Evolutionary conservation across 495 filamentous ascomycete genomes (phyloP).

Genomic region (Penicillium riverlandense): DNA sequence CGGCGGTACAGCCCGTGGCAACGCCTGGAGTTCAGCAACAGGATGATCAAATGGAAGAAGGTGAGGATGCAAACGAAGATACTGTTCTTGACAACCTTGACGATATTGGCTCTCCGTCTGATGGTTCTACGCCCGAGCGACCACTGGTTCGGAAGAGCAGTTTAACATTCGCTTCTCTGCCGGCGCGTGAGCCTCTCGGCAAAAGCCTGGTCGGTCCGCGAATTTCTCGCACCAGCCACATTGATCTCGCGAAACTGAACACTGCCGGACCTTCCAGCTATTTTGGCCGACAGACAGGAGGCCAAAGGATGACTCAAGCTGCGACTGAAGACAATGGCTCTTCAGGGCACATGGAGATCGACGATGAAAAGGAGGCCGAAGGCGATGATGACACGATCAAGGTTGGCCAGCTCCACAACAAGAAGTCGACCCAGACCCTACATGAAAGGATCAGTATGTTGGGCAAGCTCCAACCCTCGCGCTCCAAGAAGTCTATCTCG

Average conservation of each 20-base stretch:
- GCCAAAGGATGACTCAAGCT: slow-evolving; percentile 27
- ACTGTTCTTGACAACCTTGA: slow-evolving; percentile 43
- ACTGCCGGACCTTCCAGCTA: slow-evolving; percentile 42
- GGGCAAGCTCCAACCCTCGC: slow-evolving; percentile 66
- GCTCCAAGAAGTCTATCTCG: slow-evolving; percentile 65
- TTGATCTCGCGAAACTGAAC: slow-evolving; percentile 55
- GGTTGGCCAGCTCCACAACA: slow-evolving; percentile 61
- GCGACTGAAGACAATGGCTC: slow-evolving; percentile 20
- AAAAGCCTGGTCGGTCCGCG: slow-evolving; percentile 72
- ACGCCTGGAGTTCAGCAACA: slow-evolving; percentile 11
- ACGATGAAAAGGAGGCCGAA: slow-evolving; percentile 41
- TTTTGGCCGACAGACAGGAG: slow-evolving; percentile 45
- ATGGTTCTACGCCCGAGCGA: slow-evolving; percentile 53
- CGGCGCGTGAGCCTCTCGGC: slow-evolving; percentile 77
- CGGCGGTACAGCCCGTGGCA: slow-evolving; percentile 3
- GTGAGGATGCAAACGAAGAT: slow-evolving; percentile 35
- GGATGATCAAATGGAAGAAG: slow-evolving; percentile 15
- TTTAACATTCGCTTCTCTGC: slow-evolving; percentile 84
- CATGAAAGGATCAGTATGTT: slow-evolving; percentile 93
- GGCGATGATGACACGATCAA: slow-evolving; percentile 26
- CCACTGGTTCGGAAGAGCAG: slow-evolving; percentile 82
- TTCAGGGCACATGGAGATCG: slow-evolving; percentile 48
- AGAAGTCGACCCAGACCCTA: slow-evolving; percentile 83
- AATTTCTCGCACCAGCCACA: slow-evolving; percentile 68
- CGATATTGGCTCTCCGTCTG: slow-evolving; percentile 53